A percentile compares a stretch with the other conserved stretches of the same genome.
Conservation (phyloP, 169 alveolate genomes). For the Cryptosporidium viatorum region DNA sequence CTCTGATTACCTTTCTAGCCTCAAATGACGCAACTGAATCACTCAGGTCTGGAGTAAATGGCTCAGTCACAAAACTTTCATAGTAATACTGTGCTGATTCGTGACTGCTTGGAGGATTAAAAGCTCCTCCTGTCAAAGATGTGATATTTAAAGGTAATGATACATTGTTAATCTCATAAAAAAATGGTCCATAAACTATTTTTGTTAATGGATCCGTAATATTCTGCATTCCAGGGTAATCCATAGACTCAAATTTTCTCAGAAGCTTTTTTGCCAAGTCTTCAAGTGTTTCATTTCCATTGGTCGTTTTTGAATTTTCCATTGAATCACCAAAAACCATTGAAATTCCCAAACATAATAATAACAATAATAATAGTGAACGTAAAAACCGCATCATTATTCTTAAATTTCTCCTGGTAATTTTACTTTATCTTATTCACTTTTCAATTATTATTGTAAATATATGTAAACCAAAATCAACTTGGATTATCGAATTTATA, state of each 20-base stretch:
- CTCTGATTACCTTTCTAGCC: constrained; percentile 63
- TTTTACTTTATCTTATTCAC: background rate
- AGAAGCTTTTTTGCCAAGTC: constrained; percentile 38
- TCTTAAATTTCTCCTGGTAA: background rate
- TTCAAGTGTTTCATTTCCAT: constrained; percentile 32
- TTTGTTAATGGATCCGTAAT: constrained; percentile 43
- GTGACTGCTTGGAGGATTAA: constrained; percentile 60
- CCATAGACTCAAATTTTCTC: constrained; percentile 54
- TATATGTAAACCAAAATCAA: too few species aligned
- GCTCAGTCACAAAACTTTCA: constrained; percentile 71
- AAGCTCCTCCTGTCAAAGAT: constrained; percentile 69
- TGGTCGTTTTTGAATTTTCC: background rate
- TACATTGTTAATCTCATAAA: constrained; percentile 67
- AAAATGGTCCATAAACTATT: constrained; percentile 69
- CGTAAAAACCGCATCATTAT: background rate
- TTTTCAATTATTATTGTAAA: too few species aligned
- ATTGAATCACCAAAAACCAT: background rate
- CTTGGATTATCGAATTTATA: background rate
- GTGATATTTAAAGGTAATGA: constrained; percentile 61
- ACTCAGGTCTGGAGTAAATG: constrained; percentile 39
- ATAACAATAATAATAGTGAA: background rate
- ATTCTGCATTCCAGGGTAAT: constrained; percentile 61
- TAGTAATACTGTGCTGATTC: constrained; percentile 72
- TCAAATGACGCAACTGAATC: constrained; percentile 48
- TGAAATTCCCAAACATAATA: background rate